Evolutionary conservation across 176 grass and related monocot species (phyloP), one percentile per base, ranked within the genome.

Genomic region (Cymbopogon citratus): DNA sequence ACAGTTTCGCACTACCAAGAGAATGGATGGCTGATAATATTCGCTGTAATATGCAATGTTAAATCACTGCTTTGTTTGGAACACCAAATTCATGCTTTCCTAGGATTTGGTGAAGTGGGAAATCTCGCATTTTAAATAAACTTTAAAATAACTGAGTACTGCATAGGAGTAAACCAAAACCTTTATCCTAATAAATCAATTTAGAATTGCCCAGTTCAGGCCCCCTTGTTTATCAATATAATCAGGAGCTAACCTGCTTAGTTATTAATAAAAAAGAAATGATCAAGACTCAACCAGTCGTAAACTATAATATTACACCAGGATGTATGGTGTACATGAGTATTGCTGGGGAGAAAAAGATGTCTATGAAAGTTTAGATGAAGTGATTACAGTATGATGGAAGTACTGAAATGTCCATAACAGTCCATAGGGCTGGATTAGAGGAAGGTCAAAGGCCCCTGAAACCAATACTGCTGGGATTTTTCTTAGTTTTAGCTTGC

Each of bases 401-500:
- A 71, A 71, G 36, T 54, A 54, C 18, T 54, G 51, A 54, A 54
- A 54, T 54, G n/a, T 21, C 19, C 18, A 54, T 8, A 54, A 54
- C 2, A n/a, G 18, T 46, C 38, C 36, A 4, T 78, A 70, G 9
- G 7, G 63, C 43, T 74, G 19, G 12, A 65, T 24, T 65, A 77
- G 27, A 24, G 36, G 12, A 69, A 59, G 36, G 73, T 77, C 3
- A 3, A 8, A 71, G 71, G 83, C 15, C 18, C 11, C 39, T 29
- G 2, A 33, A 23, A 27, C 19, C 51, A 54, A 54, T 54, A 3
- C 2, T 72, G 28, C 67, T 52, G 29, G 3, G 9, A n/a, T 29
- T 77, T 78, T 78, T 66, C 13, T 44, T 65, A 79, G 66, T 63
- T 44, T 72, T 13, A 31, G 43, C 57, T 57, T 39, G 59, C 59